Evolutionary conservation across 140 eudicot genomes (phyloP).

Genomic region (Cichorium intybus): DNA sequence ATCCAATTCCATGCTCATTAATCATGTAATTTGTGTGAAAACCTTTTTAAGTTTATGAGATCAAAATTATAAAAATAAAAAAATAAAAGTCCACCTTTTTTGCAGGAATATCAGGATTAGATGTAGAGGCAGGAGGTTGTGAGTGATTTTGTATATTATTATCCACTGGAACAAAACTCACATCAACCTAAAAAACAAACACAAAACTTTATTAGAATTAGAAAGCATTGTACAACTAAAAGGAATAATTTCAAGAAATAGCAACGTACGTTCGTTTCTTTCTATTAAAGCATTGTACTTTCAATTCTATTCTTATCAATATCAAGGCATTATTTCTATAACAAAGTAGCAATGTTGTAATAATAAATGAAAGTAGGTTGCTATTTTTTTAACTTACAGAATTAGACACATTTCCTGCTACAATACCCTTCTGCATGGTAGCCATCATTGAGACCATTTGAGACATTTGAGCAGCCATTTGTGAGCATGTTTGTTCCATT

Average conservation of each 20-base stretch:
- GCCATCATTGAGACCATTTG: constrained; percentile 59
- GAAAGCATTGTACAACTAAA: not conserved
- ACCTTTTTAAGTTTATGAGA: not conserved
- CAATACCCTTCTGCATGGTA: constrained; percentile 29
- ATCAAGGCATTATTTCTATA: too few relatives aligned
- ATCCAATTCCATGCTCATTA: constrained; percentile 11
- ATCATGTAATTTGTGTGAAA: constrained; percentile 3
- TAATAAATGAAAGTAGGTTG: not conserved
- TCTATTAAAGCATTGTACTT: not conserved
- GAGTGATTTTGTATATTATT: not conserved
- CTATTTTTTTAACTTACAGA: constrained; percentile 28
- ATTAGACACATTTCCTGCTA: constrained; percentile 17
- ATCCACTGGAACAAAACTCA: constrained; percentile 24
- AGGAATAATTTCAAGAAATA: too few relatives aligned
- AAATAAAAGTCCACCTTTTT: constrained; percentile 18
- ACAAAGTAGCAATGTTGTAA: not conserved
- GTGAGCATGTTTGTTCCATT: constrained; percentile 60
- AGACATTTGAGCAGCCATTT: constrained; percentile 68
- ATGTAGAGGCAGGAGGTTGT: constrained; percentile 13
- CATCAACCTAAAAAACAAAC: constrained; percentile 28
- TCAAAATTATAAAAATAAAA: not conserved
- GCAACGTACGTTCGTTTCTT: not conserved
- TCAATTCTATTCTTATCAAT: too few relatives aligned
- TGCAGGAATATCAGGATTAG: constrained; percentile 23
- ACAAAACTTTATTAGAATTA: constrained; percentile 1